Base-by-base conservation (phyloP, 2,329 filamentous ascomycete species). In the Penicillium sp. region DNA sequence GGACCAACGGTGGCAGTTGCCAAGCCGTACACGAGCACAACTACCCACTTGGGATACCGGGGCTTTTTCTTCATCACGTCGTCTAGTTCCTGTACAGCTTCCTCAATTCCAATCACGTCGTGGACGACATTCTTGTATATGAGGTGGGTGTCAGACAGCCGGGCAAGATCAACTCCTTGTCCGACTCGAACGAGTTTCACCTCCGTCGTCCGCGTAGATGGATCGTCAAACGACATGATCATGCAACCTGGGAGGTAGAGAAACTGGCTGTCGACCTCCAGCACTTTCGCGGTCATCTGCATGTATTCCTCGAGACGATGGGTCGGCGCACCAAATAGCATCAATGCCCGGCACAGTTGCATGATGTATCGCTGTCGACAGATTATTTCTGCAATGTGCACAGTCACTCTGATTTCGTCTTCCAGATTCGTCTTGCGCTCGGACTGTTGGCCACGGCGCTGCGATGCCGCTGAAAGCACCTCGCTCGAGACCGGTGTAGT, bases 241-340 rank as follows among this genome's bases (percentile, higher is more conserved):
- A 69, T 69, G 43, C 67, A 69, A 3, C 67, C 91, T 90, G 71
- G 96, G 28, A 96, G 85, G 73, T 96, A 96, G 14, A 96, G 78
- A 67, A 95, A 96, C 69, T 96, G 91, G 10, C 89, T 89, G 65
- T 96, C 90, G 25, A 96, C 92, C 74, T 92, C 90, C 35, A 96
- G 83, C 1, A 95, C 90, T 17, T 90, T 85, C 1, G 92, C 88
- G 5, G 90, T 91, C 90, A 93, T 96, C 63, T 85, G 88, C 85
- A 96, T 88, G 75, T 96, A 96, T 71, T 96, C 79, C 76, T 96
- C 93, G 15, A 96, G 81, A 22, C 93, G 87, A 78, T 97, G 93
- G 0, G 92, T 96, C 1, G 93, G 93, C 0, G 93, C 93, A n/a
- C 93, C 93, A 64, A 91, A 96, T 70, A 86, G 82, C 92, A 97